Evolutionary conservation across 768 basidiomycete genomes (phyloP).

Genomic region (Mycena leptocephala): DNA sequence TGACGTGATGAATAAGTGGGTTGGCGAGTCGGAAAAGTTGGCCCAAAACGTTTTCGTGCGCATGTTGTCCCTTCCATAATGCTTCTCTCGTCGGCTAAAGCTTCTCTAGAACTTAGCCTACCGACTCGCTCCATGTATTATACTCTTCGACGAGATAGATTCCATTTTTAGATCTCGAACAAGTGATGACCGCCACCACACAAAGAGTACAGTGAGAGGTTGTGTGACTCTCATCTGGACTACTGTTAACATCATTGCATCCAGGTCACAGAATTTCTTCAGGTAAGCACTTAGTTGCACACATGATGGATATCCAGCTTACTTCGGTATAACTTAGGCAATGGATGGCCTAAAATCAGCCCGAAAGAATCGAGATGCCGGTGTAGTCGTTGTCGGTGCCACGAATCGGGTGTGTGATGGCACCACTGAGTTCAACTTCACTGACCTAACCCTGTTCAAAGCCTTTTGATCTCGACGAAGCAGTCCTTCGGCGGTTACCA

Average conservation of each 20-base stretch:
- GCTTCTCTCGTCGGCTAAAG: background rate
- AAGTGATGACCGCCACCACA: background rate
- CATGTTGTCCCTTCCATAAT: background rate
- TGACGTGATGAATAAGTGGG: slow-evolving; percentile 30
- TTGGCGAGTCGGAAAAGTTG: slow-evolving; percentile 34
- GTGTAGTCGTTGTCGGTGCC: slow-evolving; percentile 37
- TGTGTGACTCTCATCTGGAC: background rate
- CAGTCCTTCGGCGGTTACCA: slow-evolving; percentile 28
- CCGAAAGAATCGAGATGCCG: slow-evolving; percentile 31
- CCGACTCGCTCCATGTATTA: slow-evolving; percentile 82
- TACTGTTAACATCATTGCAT: slow-evolving; percentile 3
- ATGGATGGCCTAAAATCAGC: slow-evolving; percentile 40
- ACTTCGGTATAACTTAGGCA: slow-evolving; percentile 23
- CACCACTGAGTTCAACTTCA: background rate
- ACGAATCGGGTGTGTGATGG: slow-evolving; percentile 38
- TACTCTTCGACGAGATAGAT: slow-evolving; percentile 90
- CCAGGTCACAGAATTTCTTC: slow-evolving; percentile 35
- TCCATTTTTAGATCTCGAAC: slow-evolving; percentile 62
- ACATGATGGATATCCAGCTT: slow-evolving; percentile 7
- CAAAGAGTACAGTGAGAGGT: slow-evolving; percentile 1
- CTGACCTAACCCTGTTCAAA: slow-evolving; percentile 1
- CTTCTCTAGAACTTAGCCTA: slow-evolving; percentile 74
- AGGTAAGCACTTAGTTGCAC: slow-evolving; percentile 9
- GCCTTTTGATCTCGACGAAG: slow-evolving; percentile 37
- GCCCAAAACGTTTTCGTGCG: slow-evolving; percentile 37